Evolutionary conservation across 192 early-diverging fungal genomes (phyloP), one percentile per base, ranked within the genome.

Genomic region (Irineochytrium annulatum): DNA sequence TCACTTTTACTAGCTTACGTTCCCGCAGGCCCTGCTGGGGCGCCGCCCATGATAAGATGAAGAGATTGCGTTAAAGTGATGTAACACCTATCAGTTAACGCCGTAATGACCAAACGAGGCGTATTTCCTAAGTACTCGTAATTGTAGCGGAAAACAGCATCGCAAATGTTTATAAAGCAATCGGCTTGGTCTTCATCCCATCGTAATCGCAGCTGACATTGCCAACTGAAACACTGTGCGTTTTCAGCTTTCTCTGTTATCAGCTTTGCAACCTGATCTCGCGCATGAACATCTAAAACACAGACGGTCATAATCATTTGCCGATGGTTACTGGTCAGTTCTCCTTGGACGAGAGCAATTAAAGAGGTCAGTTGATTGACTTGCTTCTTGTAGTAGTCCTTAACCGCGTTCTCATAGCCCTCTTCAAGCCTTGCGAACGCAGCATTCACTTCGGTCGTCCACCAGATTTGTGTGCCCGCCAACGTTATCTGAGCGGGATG

Each of bases 341-440:
- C 79, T 5, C 83, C 83, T 61, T 85, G 83, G 75, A 85, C 84
- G 35, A 86, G 60, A 13, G 59, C 66, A 55, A 86, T 86, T 8
- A 86, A 68, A 3, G 81, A 77, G 14, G 81, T 84, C 5, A 86
- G 62, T 64, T 86, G 84, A 51, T 83, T 83, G 54, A 80, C 78
- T 60, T 86, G 84, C 67, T 86, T 86, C 60, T 85, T 86, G 74
- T 82, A 85, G 72, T 86, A 86, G 53, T 86, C 84, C 56, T 86
- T 86, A 52, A 86, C 59, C 2, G 80, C 65, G 65, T 86, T 86
- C 65, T 86, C 84, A 60, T 86, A 86, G 8, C 84, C 84, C 54
- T 86, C 84, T 64, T 86, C 84, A 11, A 86, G 58, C 1, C 84
- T 60, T 24, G 71, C 57, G 59, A 86, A 86, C 0, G 84, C 77